Evolutionary conservation across 805 yeast species (phyloP).

Genomic region (Hanseniaspora jakobsenii): DNA sequence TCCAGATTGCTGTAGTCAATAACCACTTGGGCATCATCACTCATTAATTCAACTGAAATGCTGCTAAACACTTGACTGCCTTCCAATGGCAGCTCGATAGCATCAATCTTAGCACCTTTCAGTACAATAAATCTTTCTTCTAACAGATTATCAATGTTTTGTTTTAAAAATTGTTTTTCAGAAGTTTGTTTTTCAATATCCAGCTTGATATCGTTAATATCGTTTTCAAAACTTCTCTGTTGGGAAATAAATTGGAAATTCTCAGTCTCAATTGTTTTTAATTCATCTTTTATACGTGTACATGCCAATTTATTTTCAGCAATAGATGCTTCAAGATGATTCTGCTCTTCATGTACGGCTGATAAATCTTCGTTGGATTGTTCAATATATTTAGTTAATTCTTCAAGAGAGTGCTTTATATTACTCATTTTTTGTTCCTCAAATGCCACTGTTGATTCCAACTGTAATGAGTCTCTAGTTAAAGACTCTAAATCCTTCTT

Average conservation of each 20-base stretch:
- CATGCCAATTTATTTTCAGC: not conserved
- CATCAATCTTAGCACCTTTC: slow-evolving; percentile 64
- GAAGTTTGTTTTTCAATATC: slow-evolving; percentile 26
- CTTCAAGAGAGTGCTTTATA: slow-evolving; percentile 33
- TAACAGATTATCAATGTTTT: slow-evolving; percentile 40
- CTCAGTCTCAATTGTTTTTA: slow-evolving; percentile 28
- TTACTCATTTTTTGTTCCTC: slow-evolving; percentile 50
- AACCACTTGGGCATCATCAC: slow-evolving; percentile 16
- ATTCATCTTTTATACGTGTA: slow-evolving; percentile 17
- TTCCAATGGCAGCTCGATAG: slow-evolving; percentile 42
- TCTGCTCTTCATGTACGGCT: slow-evolving; percentile 25
- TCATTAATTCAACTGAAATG: not conserved
- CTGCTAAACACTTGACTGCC: not conserved
- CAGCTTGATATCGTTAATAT: slow-evolving; percentile 29
- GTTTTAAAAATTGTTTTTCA: slow-evolving; percentile 35
- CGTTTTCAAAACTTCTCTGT: slow-evolving; percentile 41
- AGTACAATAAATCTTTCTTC: slow-evolving; percentile 48
- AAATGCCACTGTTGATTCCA: slow-evolving; percentile 51
- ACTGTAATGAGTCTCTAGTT: slow-evolving; percentile 46
- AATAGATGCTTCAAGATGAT: not conserved
- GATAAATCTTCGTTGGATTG: slow-evolving; percentile 33
- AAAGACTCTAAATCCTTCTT: slow-evolving; percentile 51
- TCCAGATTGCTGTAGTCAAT: slow-evolving; percentile 44
- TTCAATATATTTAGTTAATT: slow-evolving; percentile 27
- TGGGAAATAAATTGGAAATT: too few species aligned